Conservation (phyloP, 345 rosid species). For the Ceriops tagal region DNA sequence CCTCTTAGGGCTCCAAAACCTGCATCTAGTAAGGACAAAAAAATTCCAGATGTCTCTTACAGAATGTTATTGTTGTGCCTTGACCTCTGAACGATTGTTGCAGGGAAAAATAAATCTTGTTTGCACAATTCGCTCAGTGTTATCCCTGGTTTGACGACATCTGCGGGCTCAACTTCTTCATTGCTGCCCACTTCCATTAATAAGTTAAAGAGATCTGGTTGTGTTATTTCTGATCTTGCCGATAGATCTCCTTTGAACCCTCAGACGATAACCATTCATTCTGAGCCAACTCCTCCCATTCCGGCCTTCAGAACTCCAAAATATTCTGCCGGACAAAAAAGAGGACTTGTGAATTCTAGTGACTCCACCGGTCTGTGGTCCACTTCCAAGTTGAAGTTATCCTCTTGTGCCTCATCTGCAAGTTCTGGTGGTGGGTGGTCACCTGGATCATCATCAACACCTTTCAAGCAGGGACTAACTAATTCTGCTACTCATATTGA, state of each 20-base stretch:
- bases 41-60: not conserved
- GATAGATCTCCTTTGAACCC: conserved; percentile 22
- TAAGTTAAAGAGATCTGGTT: conserved; percentile 4
- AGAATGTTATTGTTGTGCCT: not conserved
- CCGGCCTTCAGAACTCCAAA: conserved; percentile 25
- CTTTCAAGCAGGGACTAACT: conserved; percentile 12
- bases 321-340: conserved; percentile 12
- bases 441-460: conserved; percentile 16
- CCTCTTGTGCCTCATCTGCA: conserved; percentile 21
- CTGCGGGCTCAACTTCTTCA: conserved; percentile 27
- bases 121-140: conserved; percentile 10
- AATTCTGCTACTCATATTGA: not conserved
- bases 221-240: conserved; percentile 6
- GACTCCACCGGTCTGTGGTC: conserved; percentile 13
- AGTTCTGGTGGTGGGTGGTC: conserved; percentile 23
- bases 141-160: conserved; percentile 8
- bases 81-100: not conserved
- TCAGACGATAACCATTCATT: conserved; percentile 23
- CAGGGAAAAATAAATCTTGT: conserved; percentile 34
- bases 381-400: conserved; percentile 20
- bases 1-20: conserved; percentile 20
- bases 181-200: conserved; percentile 4
- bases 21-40: conserved; percentile 22
- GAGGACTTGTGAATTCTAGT: conserved; percentile 11
- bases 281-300: conserved; percentile 9